Percentiles rank a stretch among this genome's conserved stretches.
Evolutionary conservation across 2,329 filamentous ascomycete genomes (phyloP).

Genomic region (Nothophoma quercina): DNA sequence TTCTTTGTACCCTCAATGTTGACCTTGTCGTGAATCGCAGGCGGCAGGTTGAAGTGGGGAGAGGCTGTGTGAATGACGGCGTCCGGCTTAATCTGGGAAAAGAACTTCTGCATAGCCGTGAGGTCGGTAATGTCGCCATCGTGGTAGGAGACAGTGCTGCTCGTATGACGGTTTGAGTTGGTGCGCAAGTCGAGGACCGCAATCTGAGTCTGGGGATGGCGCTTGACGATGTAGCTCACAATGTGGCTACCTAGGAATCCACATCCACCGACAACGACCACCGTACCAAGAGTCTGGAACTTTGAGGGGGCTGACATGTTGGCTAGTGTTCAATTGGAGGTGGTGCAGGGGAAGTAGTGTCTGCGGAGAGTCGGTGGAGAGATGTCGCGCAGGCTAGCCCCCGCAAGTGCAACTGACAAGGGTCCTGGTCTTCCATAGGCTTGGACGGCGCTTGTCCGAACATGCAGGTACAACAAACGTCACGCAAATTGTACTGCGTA

Average conservation of each 20-base stretch:
- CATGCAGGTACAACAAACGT: not conserved
- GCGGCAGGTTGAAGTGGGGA: slow-evolving; percentile 50
- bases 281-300: slow-evolving; percentile 52
- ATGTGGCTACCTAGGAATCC: slow-evolving; percentile 62
- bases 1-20: slow-evolving; percentile 61
- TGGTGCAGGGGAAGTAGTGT: slow-evolving; percentile 20
- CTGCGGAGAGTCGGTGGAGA: slow-evolving; percentile 31
- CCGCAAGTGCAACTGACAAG: slow-evolving; percentile 20
- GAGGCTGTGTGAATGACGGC: slow-evolving; percentile 61
- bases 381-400: slow-evolving; percentile 18
- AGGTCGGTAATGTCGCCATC: slow-evolving; percentile 59
- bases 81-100: slow-evolving; percentile 54
- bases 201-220: slow-evolving; percentile 53
- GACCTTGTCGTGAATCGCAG: slow-evolving; percentile 57
- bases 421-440: slow-evolving; percentile 7
- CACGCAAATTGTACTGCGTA: not conserved
- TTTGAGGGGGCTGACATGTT: slow-evolving; percentile 28
- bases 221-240: slow-evolving; percentile 54
- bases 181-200: slow-evolving; percentile 58
- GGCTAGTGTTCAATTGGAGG: slow-evolving; percentile 16
- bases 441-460: not conserved
- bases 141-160: slow-evolving; percentile 56
- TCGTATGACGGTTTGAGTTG: slow-evolving; percentile 49
- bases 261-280: slow-evolving; percentile 59
- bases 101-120: slow-evolving; percentile 51